phyloP scores from a whole-genome alignment of 768 basidiomycete genomes.

The Clavaria fumosa region DNA sequence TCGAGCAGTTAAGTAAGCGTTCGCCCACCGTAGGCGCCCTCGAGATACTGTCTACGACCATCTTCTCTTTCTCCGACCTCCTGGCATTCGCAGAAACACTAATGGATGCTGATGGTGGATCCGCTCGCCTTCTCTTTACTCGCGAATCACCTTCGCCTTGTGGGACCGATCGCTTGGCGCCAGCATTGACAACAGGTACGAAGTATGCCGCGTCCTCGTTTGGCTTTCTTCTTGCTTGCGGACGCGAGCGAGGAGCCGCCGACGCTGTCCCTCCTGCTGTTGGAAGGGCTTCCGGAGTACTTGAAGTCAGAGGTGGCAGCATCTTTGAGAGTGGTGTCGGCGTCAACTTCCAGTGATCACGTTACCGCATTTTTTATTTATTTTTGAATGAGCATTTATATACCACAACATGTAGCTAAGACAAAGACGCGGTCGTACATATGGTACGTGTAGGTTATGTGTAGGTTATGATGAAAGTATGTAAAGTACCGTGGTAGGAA shows the following conservation, averaged over 20 bases:
- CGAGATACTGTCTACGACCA: conserved; percentile 1
- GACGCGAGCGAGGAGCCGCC: conserved; percentile 41
- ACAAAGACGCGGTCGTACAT: too few species aligned
- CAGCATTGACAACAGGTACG: conserved; percentile 37
- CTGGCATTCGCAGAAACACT: conserved; percentile 18
- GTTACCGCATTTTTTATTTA: too few species aligned
- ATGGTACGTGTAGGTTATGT: too few species aligned
- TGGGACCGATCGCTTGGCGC: too few species aligned
- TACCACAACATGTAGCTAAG: too few species aligned
- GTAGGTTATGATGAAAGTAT: too few species aligned
- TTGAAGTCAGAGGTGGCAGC: neutral
- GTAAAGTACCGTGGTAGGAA: too few species aligned
- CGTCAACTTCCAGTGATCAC: too few species aligned
- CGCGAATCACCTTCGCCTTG: conserved; percentile 64
- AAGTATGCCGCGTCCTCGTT: conserved; percentile 62
- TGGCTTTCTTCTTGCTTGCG: conserved; percentile 45
- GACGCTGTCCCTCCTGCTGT: conserved; percentile 19
- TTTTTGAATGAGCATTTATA: too few species aligned
- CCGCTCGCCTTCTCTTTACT: conserved; percentile 57
- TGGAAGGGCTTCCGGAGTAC: neutral
- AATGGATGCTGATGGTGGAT: conserved; percentile 19
- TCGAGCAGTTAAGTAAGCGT: too few species aligned
- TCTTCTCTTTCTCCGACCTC: conserved; percentile 10
- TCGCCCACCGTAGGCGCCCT: conserved; percentile 22
- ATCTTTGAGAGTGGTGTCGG: too few species aligned